Evolutionary conservation across 306 rosid genomes (phyloP).

Genomic region (Prosopis cineraria): DNA sequence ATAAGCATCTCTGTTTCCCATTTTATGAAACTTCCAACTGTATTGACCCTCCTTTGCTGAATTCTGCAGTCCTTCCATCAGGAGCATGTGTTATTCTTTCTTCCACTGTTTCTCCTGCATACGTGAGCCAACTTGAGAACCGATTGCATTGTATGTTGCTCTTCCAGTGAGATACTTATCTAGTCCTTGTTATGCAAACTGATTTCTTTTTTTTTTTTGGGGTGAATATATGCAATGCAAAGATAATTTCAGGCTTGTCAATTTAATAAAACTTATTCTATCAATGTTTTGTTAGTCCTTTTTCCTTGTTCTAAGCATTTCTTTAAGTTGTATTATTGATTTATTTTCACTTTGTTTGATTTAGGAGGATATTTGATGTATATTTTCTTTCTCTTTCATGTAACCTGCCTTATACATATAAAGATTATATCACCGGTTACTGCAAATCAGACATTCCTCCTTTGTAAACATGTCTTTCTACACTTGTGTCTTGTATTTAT

Average conservation of each 20-base stretch:
- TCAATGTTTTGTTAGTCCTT: neutral
- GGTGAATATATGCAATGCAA: constrained; percentile 17
- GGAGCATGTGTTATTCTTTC: constrained; percentile 85
- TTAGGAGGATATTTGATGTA: neutral
- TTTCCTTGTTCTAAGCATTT: neutral
- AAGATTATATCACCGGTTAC: neutral
- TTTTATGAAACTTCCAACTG: constrained; percentile 12
- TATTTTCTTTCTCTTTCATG: neutral
- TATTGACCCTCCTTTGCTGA: constrained; percentile 43
- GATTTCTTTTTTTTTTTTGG: constrained; percentile 19
- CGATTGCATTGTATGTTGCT: constrained; percentile 72
- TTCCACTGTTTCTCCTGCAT: constrained; percentile 98
- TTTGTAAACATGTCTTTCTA: constrained; percentile 7
- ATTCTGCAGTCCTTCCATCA: constrained; percentile 64
- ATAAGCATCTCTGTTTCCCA: constrained; percentile 33
- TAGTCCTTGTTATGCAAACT: constrained; percentile 23
- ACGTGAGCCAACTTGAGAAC: constrained; percentile 73
- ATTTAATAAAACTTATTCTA: neutral
- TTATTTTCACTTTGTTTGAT: neutral
- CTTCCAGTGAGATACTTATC: constrained; percentile 28
- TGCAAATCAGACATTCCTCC: constrained; percentile 11
- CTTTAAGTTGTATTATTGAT: neutral
- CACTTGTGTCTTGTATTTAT: neutral
- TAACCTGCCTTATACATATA: neutral
- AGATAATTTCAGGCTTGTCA: constrained; percentile 21